phyloP scores from a whole-genome alignment of 257 asterid genomes.

The Lithospermum erythrorhizon region DNA sequence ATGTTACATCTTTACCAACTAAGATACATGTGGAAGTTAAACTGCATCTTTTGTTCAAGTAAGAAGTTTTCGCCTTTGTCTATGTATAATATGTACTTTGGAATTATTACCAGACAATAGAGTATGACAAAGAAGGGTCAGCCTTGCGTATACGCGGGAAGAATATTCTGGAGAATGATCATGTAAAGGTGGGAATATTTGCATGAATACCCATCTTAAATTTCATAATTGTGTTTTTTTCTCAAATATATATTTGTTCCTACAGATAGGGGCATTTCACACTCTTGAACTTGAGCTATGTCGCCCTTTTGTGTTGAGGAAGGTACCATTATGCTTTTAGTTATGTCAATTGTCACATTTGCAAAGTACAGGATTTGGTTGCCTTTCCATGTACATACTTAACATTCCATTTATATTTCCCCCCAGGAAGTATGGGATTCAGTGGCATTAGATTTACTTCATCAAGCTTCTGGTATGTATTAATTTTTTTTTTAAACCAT shows the following conservation, averaged over 20 bases:
- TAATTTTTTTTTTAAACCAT: background rate
- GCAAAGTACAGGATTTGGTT: background rate
- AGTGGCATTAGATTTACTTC: slow-evolving; percentile 64
- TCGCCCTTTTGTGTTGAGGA: slow-evolving; percentile 81
- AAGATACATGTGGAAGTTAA: background rate
- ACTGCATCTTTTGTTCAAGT: background rate
- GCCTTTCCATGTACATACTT: slow-evolving; percentile 4
- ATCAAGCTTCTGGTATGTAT: slow-evolving; percentile 76
- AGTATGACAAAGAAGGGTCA: slow-evolving; percentile 92
- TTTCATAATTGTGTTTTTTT: slow-evolving; percentile 10
- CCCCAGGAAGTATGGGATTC: slow-evolving; percentile 81
- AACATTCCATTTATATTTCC: slow-evolving; percentile 1
- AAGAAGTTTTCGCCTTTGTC: background rate
- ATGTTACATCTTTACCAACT: background rate
- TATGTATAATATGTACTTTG: background rate
- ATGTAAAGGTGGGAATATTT: slow-evolving; percentile 62
- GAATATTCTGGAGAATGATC: slow-evolving; percentile 81
- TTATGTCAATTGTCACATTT: background rate
- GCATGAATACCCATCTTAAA: slow-evolving; percentile 3
- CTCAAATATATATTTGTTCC: slow-evolving; percentile 11
- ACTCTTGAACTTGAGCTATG: slow-evolving; percentile 87
- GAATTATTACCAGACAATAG: slow-evolving; percentile 37
- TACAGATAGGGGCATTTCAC: slow-evolving; percentile 94
- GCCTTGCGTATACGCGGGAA: slow-evolving; percentile 90
- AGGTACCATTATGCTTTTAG: slow-evolving; percentile 30